These are phyloP conservation scores for Chrysoporthe cubensis DNA, from an alignment of 2,329 filamentous ascomycete species.

Conservation along the genomic window DNA sequence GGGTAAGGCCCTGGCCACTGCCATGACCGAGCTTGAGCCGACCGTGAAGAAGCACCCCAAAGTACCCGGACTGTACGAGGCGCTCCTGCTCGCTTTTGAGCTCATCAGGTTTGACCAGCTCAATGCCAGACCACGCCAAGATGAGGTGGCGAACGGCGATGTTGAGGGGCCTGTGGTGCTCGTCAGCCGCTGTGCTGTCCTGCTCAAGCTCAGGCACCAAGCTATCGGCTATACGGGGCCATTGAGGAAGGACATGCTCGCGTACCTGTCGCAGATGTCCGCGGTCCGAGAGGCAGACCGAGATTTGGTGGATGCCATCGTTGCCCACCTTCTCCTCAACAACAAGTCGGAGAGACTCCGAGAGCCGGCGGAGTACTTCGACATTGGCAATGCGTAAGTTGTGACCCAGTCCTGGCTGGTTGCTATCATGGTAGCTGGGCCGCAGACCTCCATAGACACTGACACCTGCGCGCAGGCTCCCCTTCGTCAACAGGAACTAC, in stretches of 20 bases:
- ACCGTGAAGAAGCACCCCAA: conserved; percentile 50
- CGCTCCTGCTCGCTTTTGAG: conserved; percentile 82
- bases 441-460: conserved; percentile 25
- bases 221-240: conserved; percentile 92
- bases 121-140: conserved; percentile 66
- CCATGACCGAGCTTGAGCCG: conserved; percentile 65
- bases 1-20: conserved; percentile 78
- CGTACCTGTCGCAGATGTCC: conserved; percentile 81
- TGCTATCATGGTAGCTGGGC: background rate
- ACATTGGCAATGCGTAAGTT: conserved; percentile 73
- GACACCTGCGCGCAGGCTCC: conserved; percentile 27
- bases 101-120: conserved; percentile 79
- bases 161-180: conserved; percentile 80
- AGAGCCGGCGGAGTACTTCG: conserved; percentile 58
- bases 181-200: conserved; percentile 82
- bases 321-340: conserved; percentile 79
- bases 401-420: background rate
- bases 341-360: conserved; percentile 76
- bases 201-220: conserved; percentile 81
- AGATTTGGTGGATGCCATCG: conserved; percentile 81
- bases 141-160: conserved; percentile 63
- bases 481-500: conserved; percentile 26
- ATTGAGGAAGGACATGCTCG: conserved; percentile 84
- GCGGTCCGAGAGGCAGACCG: conserved; percentile 79
- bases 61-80: conserved; percentile 67